Evolutionary conservation across 768 basidiomycete species (phyloP).

Genomic region (Leccinum fibrillosum): DNA sequence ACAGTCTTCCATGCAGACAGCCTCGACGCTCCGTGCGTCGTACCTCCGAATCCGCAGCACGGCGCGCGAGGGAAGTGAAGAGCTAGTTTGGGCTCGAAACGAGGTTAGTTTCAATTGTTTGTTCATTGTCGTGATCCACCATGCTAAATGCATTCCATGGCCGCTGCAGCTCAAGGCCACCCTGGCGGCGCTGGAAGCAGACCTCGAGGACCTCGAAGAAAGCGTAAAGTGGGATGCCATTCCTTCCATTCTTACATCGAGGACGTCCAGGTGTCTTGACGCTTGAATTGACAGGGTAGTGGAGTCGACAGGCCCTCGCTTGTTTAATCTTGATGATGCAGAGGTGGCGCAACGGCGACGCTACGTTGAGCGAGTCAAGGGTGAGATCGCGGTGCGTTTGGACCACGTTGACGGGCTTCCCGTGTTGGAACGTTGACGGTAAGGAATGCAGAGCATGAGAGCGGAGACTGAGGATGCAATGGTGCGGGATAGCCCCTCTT

Average conservation of each 20-base stretch:
- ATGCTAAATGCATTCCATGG: background rate
- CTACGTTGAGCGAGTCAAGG: conserved; percentile 73
- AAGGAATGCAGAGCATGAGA: conserved; percentile 70
- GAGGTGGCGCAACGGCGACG: conserved; percentile 75
- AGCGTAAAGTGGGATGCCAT: conserved; percentile 71
- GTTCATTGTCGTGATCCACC: background rate
- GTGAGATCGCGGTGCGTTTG: conserved; percentile 73
- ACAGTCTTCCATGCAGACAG: conserved; percentile 67
- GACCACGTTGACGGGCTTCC: conserved; percentile 3
- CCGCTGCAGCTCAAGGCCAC: conserved; percentile 64
- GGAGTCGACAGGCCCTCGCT: conserved; percentile 77
- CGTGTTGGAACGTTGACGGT: conserved; percentile 18
- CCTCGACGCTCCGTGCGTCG: conserved; percentile 68
- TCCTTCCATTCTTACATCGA: background rate
- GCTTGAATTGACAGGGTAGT: conserved; percentile 58
- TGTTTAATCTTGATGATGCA: conserved; percentile 76
- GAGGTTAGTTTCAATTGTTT: conserved; percentile 46
- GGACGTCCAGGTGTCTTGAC: background rate
- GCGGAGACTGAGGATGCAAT: conserved; percentile 44
- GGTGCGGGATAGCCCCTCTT: conserved; percentile 9
- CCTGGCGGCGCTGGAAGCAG: conserved; percentile 75
- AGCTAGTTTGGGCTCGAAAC: conserved; percentile 73
- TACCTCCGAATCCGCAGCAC: conserved; percentile 77
- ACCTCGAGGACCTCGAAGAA: conserved; percentile 91
- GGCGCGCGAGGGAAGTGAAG: conserved; percentile 72